Evolutionary conservation across 495 filamentous ascomycete genomes (phyloP), one percentile per base, ranked within the genome.

Genomic region (Podospora conica): DNA sequence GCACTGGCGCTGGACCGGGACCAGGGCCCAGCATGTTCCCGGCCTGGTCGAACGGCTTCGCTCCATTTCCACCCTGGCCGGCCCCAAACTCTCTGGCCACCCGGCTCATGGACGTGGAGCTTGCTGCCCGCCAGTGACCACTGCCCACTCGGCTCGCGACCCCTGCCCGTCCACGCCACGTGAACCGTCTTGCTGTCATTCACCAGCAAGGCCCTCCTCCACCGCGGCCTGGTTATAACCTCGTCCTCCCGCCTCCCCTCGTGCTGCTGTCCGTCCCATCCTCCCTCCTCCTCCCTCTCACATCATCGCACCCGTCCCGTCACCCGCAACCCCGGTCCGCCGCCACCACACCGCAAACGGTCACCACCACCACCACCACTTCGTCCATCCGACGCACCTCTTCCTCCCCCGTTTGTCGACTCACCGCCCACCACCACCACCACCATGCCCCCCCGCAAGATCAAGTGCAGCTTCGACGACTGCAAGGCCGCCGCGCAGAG

Each of bases 401-500:
- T 20, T 24, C 61, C 58, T 33, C 53, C 61, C 56, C 40, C n/a
- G n/a, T n/a, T n/a, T n/a, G n/a, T n/a, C 54, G 25, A 48, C 60
- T 58, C 25, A 29, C 58, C 54, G 57, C 25, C 12, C 66, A 1
- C 9, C 10, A 67, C 71, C 60, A 71, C 69, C 69, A 75, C 66
- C 79, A 86, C 80, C 77, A 86, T 83, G 80, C 77, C 90, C 68
- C 84, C 88, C 66, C 91, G 90, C 80, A 96, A 92, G 85, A 87
- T 90, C 68, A 86, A 88, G 65, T 98, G 95, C 84, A 88, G 85
- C 67, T 91, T 89, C 83, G 92, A 91, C 80, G 88, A 91, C 67
- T 98, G 95, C 86, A 91, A 85, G 75, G 85, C 88, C 67, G 84
- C 85, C 31, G 92, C 93, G 23, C 92, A 96, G 76, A 86, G 90